A percentile compares a stretch with the other conserved stretches of the same genome.
Conservation (phyloP, 1,139 yeast genomes). For the Suhomyces guaymorum region DNA sequence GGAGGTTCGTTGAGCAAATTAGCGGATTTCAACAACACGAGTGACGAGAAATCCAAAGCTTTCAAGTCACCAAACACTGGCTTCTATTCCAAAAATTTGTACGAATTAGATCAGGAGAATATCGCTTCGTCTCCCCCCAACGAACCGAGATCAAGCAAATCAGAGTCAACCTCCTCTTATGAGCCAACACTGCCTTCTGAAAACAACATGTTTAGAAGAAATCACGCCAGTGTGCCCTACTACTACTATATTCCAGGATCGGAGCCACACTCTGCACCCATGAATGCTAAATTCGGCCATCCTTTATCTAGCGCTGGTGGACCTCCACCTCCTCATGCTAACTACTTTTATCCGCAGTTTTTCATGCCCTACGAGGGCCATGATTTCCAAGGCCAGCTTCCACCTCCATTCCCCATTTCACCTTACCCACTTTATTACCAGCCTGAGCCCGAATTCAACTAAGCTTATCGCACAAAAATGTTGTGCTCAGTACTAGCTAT, state of each 20-base stretch:
- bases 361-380: conserved; percentile 13
- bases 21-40: neutral
- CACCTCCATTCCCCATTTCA: conserved; percentile 9
- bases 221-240: conserved; percentile 8
- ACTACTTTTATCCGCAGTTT: conserved; percentile 11
- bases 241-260: conserved; percentile 13
- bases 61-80: too few relatives aligned
- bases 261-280: conserved; percentile 7
- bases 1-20: too few relatives aligned
- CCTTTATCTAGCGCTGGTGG: conserved; percentile 6
- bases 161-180: too few relatives aligned
- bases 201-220: too few relatives aligned
- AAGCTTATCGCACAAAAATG: too few relatives aligned
- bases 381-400: conserved; percentile 8
- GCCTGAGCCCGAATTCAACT: conserved; percentile 8
- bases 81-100: neutral
- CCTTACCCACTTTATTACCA: conserved; percentile 13
- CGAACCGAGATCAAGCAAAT: too few relatives aligned
- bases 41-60: neutral
- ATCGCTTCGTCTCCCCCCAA: neutral
- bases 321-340: conserved; percentile 11
- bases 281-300: conserved; percentile 6
- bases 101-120: neutral
- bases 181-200: too few relatives aligned
- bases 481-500: too few relatives aligned